Evolutionary conservation across 176 grass and related monocot species (phyloP), one percentile per base, ranked within the genome.

Genomic region (Rhynchospora pubera): DNA sequence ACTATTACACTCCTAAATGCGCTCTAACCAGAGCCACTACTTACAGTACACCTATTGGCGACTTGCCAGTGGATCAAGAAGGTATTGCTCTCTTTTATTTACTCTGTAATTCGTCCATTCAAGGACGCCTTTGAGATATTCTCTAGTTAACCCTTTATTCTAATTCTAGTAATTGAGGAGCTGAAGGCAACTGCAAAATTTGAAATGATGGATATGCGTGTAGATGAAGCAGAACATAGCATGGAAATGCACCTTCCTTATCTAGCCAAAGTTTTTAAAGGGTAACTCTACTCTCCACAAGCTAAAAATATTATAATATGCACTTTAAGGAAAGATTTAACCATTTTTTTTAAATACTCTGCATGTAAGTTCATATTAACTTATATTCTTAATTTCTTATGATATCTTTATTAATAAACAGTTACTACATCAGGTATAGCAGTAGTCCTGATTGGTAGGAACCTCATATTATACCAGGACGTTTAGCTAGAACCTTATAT

Each of bases 161-260:
- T 83, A 83, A 82, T 85, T 91, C 24, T 83, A 99, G 96, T 93
- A 18, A 91, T 89, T 6, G 84, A 94, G 53, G 96, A 99, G 79
- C 84, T 99, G 61, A 82, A 48, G 3, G 86, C 87, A 79, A 95
- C 96, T 44, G 87, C 90, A 71, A 95, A 95, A 57, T 99, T 99
- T 88, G 96, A 91, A 87, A 83, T 86, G 83, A 99, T 99, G 96
- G 92, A 99, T 81, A 84, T 93, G 83, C 88, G 86, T 87, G 92
- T 99, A 63, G 96, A 99, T 86, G 96, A 99, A 93, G 96, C 96
- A 76, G 96, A 99, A 88, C 96, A 99, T 90, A 95, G 96, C 90
- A 95, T 99, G 92, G 96, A 99, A 87, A 99, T 99, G 96, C 96
- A 95, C 91, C 89, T 99, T 81, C 92, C 96, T 75, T 95, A 99